Base-by-base conservation (phyloP, 176 grass and related monocot genomes). In the Oryza longistaminata region DNA sequence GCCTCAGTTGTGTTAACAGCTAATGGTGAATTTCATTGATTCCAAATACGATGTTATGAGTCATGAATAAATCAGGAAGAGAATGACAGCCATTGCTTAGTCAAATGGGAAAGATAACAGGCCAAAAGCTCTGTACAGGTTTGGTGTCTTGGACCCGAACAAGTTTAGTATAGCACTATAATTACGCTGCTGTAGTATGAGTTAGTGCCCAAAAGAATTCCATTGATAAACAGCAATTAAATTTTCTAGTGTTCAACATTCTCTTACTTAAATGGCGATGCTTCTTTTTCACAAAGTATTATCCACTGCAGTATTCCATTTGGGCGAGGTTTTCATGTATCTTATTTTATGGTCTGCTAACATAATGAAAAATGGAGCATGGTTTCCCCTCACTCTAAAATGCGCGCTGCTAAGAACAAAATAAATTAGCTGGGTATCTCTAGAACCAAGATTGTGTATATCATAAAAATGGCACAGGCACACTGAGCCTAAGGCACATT, bases 11-110 rank as follows among this genome's bases (percentile, higher is more conserved):
- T 87, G 45, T 75, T 75, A 71, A 64, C 40, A 49, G 80, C 40
- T 65, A 77, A 70, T n/a, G 6, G 21, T 83, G 22, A 71, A 27
- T 70, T 87, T 81, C 33, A 73, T 86, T 66, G 6, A 46, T 66
- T 22, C 7, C 25, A 11, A 17, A 73, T 61, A 60, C 14, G 3
- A 80, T 80, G 64, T 48, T 82, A 61, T 48, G 64, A 67, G 34
- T 43, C 40, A 48, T 27, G 14, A 68, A 27, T 3, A 40, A 16
- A 81, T 15, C 33, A 3, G 55, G 35, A 37, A 37, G 35, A 37
- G 35, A 37, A 37, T 37, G 35, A 0, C 35, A 37, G 35, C 35
- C 35, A 6, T 37, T 37, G 35, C 35, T 37, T 37, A 37, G 35
- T 37, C 35, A 37, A 37, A 37, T 37, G 35, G 35, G 35, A 37